Base-by-base conservation (phyloP, 768 basidiomycete species). In the Boletus subcaerulescens region DNA sequence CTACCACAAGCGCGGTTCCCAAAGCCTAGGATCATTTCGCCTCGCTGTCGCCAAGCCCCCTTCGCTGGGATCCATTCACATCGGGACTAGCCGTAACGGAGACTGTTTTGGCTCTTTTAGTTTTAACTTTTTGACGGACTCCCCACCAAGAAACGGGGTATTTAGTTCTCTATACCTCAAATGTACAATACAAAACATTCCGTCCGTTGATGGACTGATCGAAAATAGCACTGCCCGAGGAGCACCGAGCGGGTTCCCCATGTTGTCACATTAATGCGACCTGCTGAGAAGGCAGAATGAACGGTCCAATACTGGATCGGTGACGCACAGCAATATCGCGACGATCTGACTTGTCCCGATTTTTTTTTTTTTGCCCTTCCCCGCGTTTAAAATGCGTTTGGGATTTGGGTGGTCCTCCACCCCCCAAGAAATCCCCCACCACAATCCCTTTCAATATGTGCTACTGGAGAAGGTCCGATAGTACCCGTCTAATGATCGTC, bases 381-480 rank as follows among this genome's bases (percentile, higher is more conserved):
- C 57, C 51, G 50, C 54, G 35, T 55, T 70, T 71, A 73, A 65
- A 71, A 71, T 39, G 53, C 50, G 53, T 39, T 32, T 18, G 29
- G 33, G 48, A 35, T 24, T 43, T 24, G 31, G 33, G 35, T 39
- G 6, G 44, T 43, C 35, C 51, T 33, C 22, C 42, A 53, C 50
- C 36, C 42, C 42, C 43, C 40, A 18, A 60, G 15, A 45, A 52
- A 47, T 52, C 60, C 57, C 52, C 56, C 59, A 57, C 62, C 57
- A 61, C 60, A 8, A 55, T 60, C 60, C 63, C 61, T 53, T 50
- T 55, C 55, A 54, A 63, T 53, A 90, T 91, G 89, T 91, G 89
- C 67, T 78, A 75, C 69, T 84, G 78, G 79, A 80, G 86, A 76
- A 85, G 87, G 89, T 89, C 58, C 64, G 78, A 47, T 45, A 22